Evolutionary conservation across 2,329 filamentous ascomycete genomes (phyloP), one percentile per base, ranked within the genome.

Genomic region (Scleromitrula shiraiana): DNA sequence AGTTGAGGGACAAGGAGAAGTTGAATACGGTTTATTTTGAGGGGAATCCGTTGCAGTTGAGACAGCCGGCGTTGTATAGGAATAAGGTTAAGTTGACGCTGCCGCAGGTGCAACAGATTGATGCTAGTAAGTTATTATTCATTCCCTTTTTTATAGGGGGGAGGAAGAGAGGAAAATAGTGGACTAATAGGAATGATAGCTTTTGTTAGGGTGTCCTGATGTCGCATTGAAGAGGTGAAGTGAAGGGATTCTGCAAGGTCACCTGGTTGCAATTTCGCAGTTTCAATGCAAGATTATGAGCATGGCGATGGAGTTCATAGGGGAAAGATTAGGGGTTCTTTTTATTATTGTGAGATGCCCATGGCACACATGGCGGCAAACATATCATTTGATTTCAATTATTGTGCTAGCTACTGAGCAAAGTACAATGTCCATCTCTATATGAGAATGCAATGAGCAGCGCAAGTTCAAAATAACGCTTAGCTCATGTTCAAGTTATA

Each of bases 11-110:
- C 62, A 96, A 95, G 71, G 72, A 85, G 62, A 71, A 82, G 30
- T 68, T 97, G 57, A 80, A 83, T 51, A 96, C 93, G 1, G 91
- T 98, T 9, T 98, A 98, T 65, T 94, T 98, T 56, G 93, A 98
- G 64, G 90, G 89, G 1, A 96, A 95, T 61, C 91, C 90, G 22
- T 67, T 98, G 58, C 93, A 98, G 69, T 73, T 81, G 52, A 77
- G 76, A 46, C 80, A 78, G 4, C 85, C 86, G n/a, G 86, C 87
- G 1, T 68, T 96, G 52, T 98, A 98, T 68, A 75, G 93, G 61
- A 97, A 96, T 69, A 98, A 98, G 70, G 81, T 98, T 36, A 77
- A 84, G 50, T 69, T 98, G 65, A 85, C 89, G 27, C 67, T 98
- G 66, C 93, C 93, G 49, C 85, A 93, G 66, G 72, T 98, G 44